Evolutionary conservation across 2,329 filamentous ascomycete species (phyloP), one percentile per base, ranked within the genome.

Genomic region (Metarhizium humberi): DNA sequence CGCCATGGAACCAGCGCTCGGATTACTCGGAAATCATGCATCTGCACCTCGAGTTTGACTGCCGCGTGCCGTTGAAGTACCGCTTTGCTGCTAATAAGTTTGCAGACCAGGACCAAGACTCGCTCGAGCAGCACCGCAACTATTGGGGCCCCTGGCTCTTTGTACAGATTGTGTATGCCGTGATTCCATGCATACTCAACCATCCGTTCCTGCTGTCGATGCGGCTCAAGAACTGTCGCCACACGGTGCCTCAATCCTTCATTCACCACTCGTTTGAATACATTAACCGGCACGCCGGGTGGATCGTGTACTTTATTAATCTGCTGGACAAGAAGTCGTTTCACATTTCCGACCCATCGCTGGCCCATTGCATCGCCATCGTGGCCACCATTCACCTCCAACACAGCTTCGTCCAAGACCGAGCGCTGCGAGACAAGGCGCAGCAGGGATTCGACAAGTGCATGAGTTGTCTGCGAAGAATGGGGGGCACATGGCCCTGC

Each of bases 141-240:
- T 80, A 79, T 57, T 81, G 78, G 78, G 75, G 73, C 0, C 76
- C 78, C 0, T 81, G 75, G 72, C 68, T 80, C 8, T 69, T 78
- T 53, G 71, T 76, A 34, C 78, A 81, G 57, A 75, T 79, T 56
- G 64, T 80, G 14, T 79, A 80, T 57, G 75, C 78, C 54, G 75
- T 76, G 0, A 78, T 78, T 45, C 69, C 78, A 1, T 79, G 76
- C 56, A 69, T 80, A 0, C 66, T 81, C 8, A 80, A 80, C 52
- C 78, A 80, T 56, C 78, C 78, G 0, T 71, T 80, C n/a, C 64
- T 81, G 2, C 63, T 80, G 4, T 79, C 77, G 0, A 66, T 80
- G 42, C 70, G 76, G n/a, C 67, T 81, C 3, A 71, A 75, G n/a
- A 78, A 74, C 38, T 78, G 79, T 58, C 73, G 75, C 40, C 73